Conservation (phyloP, 2,329 filamentous ascomycete genomes). For the Fusarium anthophilum region DNA sequence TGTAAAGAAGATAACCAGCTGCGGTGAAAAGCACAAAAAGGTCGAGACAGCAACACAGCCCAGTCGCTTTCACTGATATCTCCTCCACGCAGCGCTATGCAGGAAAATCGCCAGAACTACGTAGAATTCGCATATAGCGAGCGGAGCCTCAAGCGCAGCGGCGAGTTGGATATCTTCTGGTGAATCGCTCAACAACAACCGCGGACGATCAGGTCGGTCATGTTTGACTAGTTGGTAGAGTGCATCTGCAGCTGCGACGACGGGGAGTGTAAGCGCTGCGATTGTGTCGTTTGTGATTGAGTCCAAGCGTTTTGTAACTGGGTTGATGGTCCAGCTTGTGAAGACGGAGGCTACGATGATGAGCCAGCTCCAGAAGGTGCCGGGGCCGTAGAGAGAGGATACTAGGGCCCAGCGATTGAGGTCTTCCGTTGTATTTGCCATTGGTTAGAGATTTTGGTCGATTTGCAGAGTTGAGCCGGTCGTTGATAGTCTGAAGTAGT, state of each 20-base stretch:
- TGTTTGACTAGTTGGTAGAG: background rate
- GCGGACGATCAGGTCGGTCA: background rate
- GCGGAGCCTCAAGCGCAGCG: background rate
- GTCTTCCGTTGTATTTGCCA: background rate
- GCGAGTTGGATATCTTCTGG: background rate
- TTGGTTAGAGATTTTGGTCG: fast-evolving
- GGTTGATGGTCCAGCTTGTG: background rate
- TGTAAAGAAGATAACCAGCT: background rate
- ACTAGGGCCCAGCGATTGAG: background rate
- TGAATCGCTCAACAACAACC: background rate
- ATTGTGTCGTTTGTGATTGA: background rate
- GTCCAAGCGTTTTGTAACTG: background rate
- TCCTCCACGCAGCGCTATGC: background rate
- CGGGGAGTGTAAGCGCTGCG: background rate
- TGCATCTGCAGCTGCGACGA: background rate
- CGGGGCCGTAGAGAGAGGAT: background rate
- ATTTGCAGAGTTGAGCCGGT: fast-evolving
- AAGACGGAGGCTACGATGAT: background rate
- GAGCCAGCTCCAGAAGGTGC: background rate
- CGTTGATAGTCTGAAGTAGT: background rate
- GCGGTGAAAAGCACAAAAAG: background rate
- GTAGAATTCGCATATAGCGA: background rate
- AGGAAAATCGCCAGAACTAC: background rate
- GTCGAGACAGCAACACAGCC: background rate
- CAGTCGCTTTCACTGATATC: background rate